These are phyloP conservation scores for Capronia epimyces DNA, from an alignment of 2,329 filamentous ascomycete species.

Conservation along the genomic window DNA sequence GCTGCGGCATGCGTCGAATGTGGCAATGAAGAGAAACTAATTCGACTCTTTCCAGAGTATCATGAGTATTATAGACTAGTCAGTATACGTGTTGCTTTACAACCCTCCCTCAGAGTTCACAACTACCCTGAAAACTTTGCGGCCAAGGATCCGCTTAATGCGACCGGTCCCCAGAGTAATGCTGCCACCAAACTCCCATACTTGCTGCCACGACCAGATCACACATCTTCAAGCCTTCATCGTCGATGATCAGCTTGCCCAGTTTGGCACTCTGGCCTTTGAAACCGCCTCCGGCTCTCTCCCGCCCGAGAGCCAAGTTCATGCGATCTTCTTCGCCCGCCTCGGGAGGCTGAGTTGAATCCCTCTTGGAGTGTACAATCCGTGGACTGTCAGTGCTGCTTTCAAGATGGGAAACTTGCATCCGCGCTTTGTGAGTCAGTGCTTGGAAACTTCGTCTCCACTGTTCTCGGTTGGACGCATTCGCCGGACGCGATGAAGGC, in stretches of 20 bases:
- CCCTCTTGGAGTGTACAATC: neutral
- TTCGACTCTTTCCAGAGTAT: no score
- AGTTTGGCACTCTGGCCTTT: conserved; percentile 83
- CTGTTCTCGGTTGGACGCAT: conserved; percentile 20
- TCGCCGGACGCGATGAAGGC: neutral
- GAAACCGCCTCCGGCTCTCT: conserved; percentile 79
- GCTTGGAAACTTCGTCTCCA: conserved; percentile 26
- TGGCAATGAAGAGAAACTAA: no score
- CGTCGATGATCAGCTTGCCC: conserved; percentile 83
- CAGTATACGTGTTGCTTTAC: no score
- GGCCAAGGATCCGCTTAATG: no score
- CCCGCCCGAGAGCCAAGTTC: conserved; percentile 70
- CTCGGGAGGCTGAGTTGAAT: neutral
- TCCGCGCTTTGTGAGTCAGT: conserved; percentile 21
- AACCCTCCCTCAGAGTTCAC: no score
- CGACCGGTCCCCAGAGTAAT: conserved; percentile 59
- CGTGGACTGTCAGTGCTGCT: neutral
- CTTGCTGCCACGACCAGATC: conserved; percentile 88
- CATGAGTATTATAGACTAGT: no score
- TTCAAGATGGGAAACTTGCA: conserved; percentile 16
- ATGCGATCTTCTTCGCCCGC: conserved; percentile 40
- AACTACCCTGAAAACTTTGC: no score
- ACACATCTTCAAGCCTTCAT: conserved; percentile 91
- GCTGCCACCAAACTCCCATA: conserved; percentile 87
- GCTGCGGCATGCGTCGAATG: no score